Evolutionary conservation across 768 basidiomycete genomes (phyloP), one percentile per base, ranked within the genome.

Genomic region (Kondoa subrosea): DNA sequence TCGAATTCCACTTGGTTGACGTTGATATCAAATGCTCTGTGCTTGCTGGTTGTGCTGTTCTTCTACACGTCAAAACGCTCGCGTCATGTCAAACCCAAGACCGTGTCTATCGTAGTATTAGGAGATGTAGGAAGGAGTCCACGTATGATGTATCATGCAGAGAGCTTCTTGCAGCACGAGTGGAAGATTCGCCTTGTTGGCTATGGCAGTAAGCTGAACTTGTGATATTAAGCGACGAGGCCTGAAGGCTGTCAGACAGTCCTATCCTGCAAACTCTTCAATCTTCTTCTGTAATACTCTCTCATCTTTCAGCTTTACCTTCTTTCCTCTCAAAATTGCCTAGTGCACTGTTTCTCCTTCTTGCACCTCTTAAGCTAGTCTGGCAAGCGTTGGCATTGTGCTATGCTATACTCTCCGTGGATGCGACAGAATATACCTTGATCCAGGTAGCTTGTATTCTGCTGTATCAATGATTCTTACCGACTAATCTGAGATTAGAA

Each of bases 81-180:
- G 3, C 3, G 8, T 16, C 29, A 3, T 21, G 61, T 17, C 30
- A 33, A 12, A 16, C 61, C 61, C 3, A 68, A 71, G 56, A 84
- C 89, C 1, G 87, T 89, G n/a, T 88, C 85, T 2, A 84, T 97
- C 66, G 78, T 97, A 61, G 95, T 99, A 16, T 81, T 99, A 12
- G 95, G 95, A 12, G 95, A 99, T 79, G 85, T 99, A 61, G 95
- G 93, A 1, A 83, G 95, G 67, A 91, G 88, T 75, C 95, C 95
- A 14, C 82, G 95, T 66, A 97, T 96, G 89, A 93, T 96, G 89
- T 96, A 96, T 76, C 95, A 99, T 73, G 87, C 93, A 0, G 85
- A 93, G 76, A 91, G 88, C 75, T 88, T 99, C 75, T 87, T 89
- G 50, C 83, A 85, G 67, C 82, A 85, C 65, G 84, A 81, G 3